Base-by-base conservation (phyloP, 2,329 filamentous ascomycete species). In the Elsinoe fawcettii region DNA sequence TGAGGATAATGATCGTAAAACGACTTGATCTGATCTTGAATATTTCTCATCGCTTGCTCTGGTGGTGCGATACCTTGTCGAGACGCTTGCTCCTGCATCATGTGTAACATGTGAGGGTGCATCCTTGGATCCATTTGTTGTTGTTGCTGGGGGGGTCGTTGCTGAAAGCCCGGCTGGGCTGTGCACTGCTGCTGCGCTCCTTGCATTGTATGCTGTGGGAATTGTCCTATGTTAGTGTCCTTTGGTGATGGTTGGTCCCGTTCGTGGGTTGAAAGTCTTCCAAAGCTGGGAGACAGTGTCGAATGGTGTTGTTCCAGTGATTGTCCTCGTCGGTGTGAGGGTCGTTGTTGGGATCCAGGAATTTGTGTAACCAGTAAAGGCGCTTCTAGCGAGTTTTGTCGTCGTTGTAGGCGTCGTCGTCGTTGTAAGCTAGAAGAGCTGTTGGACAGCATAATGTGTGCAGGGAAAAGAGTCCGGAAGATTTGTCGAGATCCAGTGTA, bases 171-270 rank as follows among this genome's bases (percentile, higher is more conserved):
- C 83, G 86, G 86, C 83, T 87, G 84, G 82, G 82, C 82, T 81
- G 84, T 81, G 81, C 83, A 83, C 79, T 90, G 88, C 85, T 88
- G 84, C 83, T 92, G 89, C 84, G 86, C 81, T 88, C 88, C 87
- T 86, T 86, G 87, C 85, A 90, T 81, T 76, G 83, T 80, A 81
- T 90, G 86, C 82, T 91, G 87, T 81, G 77, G 76, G 80, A 76
- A 77, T 74, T 76, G 74, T 80, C 77, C 77, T 78, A 72, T 67
- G 77, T 80, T 80, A 80, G 77, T 80, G 60, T 61, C 78, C 76
- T 75, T 79, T 77, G 78, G 74, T 68, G 61, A 60, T 57, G 59
- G 61, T 60, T 67, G 66, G 66, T 70, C 73, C 59, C 62, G 34
- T 30, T 30, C 27, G 34, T 37, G 65, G 30, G 53, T 59, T 60